Evolutionary conservation across 106 monocot species (phyloP).

Genomic region (Dendrobium catenatum): DNA sequence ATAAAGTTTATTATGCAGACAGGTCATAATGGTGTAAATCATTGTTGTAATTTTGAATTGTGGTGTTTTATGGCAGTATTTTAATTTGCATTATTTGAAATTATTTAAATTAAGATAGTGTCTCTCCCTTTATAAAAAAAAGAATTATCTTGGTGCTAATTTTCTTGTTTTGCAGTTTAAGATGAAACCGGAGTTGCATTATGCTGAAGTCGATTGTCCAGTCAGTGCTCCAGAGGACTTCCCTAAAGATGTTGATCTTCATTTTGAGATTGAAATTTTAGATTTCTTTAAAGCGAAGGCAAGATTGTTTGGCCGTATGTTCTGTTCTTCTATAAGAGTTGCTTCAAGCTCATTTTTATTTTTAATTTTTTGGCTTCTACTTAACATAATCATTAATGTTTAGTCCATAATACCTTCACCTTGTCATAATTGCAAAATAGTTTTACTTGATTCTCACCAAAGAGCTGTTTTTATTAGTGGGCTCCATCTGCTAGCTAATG

Average conservation of each 20-base stretch:
- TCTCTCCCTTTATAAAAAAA: not conserved
- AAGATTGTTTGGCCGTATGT: conserved; percentile 9
- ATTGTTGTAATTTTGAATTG: not conserved
- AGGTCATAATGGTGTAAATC: not conserved
- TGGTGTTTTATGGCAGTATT: not conserved
- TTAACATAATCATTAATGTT: not conserved
- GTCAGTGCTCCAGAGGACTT: conserved; percentile 62
- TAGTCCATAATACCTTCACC: not conserved
- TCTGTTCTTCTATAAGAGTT: not conserved
- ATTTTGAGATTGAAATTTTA: conserved; percentile 91
- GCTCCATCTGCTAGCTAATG: conserved; percentile 1
- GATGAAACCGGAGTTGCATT: conserved; percentile 90
- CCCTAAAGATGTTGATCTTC: conserved; percentile 80
- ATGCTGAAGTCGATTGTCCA: conserved; percentile 82
- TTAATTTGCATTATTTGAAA: not conserved
- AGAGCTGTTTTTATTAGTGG: not conserved
- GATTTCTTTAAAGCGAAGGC: conserved; percentile 96
- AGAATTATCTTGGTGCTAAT: not conserved
- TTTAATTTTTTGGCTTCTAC: not conserved
- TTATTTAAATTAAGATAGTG: not conserved
- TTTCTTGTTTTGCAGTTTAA: conserved; percentile 69
- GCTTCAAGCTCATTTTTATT: not conserved
- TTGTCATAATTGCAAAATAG: not conserved
- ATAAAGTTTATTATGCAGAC: not conserved
- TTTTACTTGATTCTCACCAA: not conserved